A percentile compares a stretch with the other conserved stretches of the same genome.
Evolutionary conservation across 2,329 filamentous ascomycete species (phyloP).

Genomic region (Ustulina deusta): DNA sequence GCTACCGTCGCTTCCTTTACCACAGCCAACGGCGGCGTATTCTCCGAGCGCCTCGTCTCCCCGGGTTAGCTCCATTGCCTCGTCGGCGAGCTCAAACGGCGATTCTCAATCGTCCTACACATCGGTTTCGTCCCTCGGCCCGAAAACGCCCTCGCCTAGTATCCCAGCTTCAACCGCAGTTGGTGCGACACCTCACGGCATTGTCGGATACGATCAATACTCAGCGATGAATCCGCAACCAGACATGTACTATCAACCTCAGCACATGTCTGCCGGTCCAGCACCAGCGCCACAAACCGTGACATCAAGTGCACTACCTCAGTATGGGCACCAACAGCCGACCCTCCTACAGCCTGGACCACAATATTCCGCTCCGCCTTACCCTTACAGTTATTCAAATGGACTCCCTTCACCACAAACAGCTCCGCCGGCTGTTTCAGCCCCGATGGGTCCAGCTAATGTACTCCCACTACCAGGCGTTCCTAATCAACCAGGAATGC

Average conservation of each 20-base stretch:
- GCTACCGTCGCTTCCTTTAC: conserved; percentile 77
- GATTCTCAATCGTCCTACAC: conserved; percentile 68
- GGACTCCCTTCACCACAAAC: conserved; percentile 84
- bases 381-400: conserved; percentile 79
- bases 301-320: conserved; percentile 77
- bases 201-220: conserved; percentile 59
- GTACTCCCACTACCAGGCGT: conserved; percentile 78
- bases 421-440: conserved; percentile 72
- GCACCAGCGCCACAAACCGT: conserved; percentile 80
- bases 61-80: conserved; percentile 80
- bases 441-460: conserved; percentile 73
- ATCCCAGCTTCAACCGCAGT: conserved; percentile 64
- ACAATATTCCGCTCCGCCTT: conserved; percentile 76
- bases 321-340: conserved; percentile 84
- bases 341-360: conserved; percentile 79
- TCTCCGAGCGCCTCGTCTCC: conserved; percentile 80
- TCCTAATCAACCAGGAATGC: conserved; percentile 62
- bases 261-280: conserved; percentile 82
- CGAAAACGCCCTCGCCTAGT: conserved; percentile 82
- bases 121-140: conserved; percentile 70
- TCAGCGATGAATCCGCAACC: conserved; percentile 83
- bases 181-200: conserved; percentile 55
- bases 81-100: conserved; percentile 62
- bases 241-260: conserved; percentile 86
- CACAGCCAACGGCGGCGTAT: conserved; percentile 75